Base-by-base conservation (phyloP, 768 basidiomycete genomes). In the Lentinula guzmanii region DNA sequence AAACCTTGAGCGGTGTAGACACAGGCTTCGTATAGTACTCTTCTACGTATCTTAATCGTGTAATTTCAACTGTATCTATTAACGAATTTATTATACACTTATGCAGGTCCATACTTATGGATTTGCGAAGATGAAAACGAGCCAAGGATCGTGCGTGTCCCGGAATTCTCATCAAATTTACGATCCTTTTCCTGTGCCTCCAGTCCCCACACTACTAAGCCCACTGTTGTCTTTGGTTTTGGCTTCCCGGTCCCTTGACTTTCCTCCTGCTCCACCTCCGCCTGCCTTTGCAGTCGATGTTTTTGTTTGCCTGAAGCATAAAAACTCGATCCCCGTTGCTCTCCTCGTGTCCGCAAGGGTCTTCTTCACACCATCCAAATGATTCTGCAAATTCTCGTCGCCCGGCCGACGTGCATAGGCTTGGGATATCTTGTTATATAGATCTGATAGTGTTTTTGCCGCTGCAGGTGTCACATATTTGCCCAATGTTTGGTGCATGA, bases 401-500 rank as follows among this genome's bases (percentile, higher is more conserved):
- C 91, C 92, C 5, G 89, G 85, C 37, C 91, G 84, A 33, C 91
- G 86, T 42, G 86, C 82, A 74, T 98, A 98, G 16, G 93, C 90
- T 73, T 93, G 87, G 11, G 95, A 96, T 65, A 99, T 98, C 67
- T 89, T 92, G 70, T 89, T 91, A 76, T 98, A 99, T 57, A 98
- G 80, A 61, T 96, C 91, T 34, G 93, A 90, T 31, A 99, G 83
- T 53, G 87, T 92, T 69, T 87, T 86, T 39, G 90, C 90, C 13
- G 96, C 93, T 6, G 80, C 69, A 1, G 87, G 79, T 15, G 91
- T 90, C 58, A 98, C 90, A 70, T 96, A 95, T 66, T 91, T 87
- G 34, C 88, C 86, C 45, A 99, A 78, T 5, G 92, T 94, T 76
- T 98, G 97, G 73, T 99, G 96, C 80, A 98, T 87, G 77, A 98